phyloP scores from a whole-genome alignment of 352 stramenopile genomes.

The Phytophthora hibernalis region DNA sequence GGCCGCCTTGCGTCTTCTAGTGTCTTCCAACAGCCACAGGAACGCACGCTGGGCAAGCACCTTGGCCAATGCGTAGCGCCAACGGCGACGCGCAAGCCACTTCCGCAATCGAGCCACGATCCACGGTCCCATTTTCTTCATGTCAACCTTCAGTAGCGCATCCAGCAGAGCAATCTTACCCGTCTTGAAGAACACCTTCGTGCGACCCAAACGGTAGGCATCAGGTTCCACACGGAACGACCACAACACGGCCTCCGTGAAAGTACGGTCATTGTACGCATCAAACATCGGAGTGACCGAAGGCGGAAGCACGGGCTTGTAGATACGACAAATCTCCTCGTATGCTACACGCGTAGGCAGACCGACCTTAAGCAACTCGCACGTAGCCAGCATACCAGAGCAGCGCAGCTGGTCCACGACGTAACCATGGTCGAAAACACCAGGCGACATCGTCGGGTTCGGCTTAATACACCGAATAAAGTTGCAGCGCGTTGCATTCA shows the following conservation, averaged over 20 bases:
- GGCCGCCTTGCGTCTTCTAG: conserved; percentile 72
- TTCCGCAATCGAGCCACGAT: conserved; percentile 85
- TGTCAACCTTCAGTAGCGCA: conserved; percentile 87
- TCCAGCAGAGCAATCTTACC: conserved; percentile 91
- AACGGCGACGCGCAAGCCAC: conserved; percentile 85
- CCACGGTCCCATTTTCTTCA: conserved; percentile 91
- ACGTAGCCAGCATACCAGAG: conserved; percentile 91
- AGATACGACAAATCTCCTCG: conserved; percentile 90
- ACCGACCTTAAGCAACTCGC: conserved; percentile 92
- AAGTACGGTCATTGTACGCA: conserved; percentile 85
- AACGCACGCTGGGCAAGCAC: conserved; percentile 86
- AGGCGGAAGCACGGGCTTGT: conserved; percentile 80
- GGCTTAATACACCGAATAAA: conserved; percentile 94
- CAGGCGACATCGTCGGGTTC: conserved; percentile 81
- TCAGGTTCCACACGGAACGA: conserved; percentile 90
- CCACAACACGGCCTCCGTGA: conserved; percentile 91
- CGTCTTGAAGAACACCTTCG: conserved; percentile 93
- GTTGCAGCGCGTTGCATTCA: conserved; percentile 87
- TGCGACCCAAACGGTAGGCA: conserved; percentile 88
- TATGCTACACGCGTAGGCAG: conserved; percentile 91
- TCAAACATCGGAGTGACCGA: conserved; percentile 84
- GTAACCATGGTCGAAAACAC: conserved; percentile 89
- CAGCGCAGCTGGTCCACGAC: conserved; percentile 92
- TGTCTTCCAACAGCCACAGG: conserved; percentile 82
- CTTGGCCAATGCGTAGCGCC: conserved; percentile 87